Conservation (phyloP, 306 rosid species). For the Oemleria cerasiformis region DNA sequence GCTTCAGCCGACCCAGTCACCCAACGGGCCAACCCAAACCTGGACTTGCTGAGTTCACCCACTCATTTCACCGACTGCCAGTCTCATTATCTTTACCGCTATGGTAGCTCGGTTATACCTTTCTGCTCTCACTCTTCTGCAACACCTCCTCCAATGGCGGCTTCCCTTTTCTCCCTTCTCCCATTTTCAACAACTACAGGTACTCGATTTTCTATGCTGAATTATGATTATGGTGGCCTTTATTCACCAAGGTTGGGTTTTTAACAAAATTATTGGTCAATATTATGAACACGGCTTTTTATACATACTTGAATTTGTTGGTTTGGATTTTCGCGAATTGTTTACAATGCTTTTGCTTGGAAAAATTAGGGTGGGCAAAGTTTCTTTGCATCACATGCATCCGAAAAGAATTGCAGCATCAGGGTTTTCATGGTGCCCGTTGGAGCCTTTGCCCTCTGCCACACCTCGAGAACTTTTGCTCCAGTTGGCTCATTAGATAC, state of each 20-base stretch:
- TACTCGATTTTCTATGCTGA: constrained; percentile 8
- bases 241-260: background rate
- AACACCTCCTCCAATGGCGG: constrained; percentile 27
- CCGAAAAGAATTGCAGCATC: constrained; percentile 25
- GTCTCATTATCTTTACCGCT: background rate
- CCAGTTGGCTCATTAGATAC: constrained; percentile 43
- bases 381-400: constrained; percentile 26
- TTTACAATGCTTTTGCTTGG: constrained; percentile 4
- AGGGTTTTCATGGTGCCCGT: constrained; percentile 47
- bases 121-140: constrained; percentile 15
- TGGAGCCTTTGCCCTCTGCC: constrained; percentile 23
- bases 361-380: constrained; percentile 44
- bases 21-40: constrained; percentile 1
- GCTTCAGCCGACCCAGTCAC: background rate
- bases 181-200: constrained; percentile 32
- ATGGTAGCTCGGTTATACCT: background rate
- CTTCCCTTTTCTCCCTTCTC: constrained; percentile 37
- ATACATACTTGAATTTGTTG: background rate
- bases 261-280: background rate
- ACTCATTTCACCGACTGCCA: background rate
- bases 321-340: background rate
- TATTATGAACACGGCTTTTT: background rate
- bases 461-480: constrained; percentile 29
- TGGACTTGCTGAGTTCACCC: constrained; percentile 9
- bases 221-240: background rate